Base-by-base conservation (phyloP, 2,329 filamentous ascomycete genomes). In the Aquanectria penicillioides region DNA sequence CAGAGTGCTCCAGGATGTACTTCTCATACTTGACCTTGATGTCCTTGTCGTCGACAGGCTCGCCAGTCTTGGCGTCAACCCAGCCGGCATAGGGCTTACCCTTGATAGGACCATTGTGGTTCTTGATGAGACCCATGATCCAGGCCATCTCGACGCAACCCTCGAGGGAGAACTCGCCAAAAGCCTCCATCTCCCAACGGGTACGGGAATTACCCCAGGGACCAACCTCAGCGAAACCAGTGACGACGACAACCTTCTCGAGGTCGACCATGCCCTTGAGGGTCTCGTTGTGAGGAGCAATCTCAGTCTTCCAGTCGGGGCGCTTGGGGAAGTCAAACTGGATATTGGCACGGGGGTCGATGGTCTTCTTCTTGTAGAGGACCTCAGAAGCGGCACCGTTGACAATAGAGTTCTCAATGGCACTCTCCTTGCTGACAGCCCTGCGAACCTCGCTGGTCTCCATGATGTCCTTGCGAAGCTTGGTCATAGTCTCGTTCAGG, bases 111-210 rank as follows among this genome's bases (percentile, higher is more conserved):
- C 95, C 95, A 69, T 98, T 98, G 83, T 97, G 92, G 78, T 99
- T 97, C 85, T 94, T 97, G 82, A 99, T 98, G 59, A 98, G 88
- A 73, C 95, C 95, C 94, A 98, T 99, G 77, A 99, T 93, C 95
- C 95, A 99, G 26, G 95, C 94, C 95, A 99, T 99, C 79, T 99
- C 95, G 60, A 99, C 90, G 72, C 95, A 98, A 25, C 95, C 95
- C 78, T 99, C 96, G 12, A 99, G 87, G 8, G 95, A 98, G 81
- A 99, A 99, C 73, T 97, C 87, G 74, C 95, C 95, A 67, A 94
- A 89, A 2, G 95, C 94, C 77, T 99, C 95, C 94, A 99, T 99
- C 82, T 99, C 95, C 95, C 95, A 99, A 62, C 95, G 89, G 40
- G 95, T 99, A 71, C 95, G 89, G 3, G 95, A 94, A 83, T 98